Conservation (phyloP, 257 asterid genomes). For the Solanum pinnatisectum region DNA sequence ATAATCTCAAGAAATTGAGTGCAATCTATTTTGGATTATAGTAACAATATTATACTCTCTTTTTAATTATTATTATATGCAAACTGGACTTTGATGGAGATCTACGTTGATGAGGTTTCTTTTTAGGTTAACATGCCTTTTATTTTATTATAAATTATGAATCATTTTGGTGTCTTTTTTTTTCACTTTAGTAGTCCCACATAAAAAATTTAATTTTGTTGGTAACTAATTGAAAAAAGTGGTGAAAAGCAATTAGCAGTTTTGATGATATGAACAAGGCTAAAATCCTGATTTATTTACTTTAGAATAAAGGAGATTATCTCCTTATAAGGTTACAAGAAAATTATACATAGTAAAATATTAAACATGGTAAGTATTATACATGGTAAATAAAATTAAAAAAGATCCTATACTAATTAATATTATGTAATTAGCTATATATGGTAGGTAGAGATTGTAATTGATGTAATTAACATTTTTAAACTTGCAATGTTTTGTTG, state of each 20-base stretch:
- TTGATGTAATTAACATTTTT: not conserved
- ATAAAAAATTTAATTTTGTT: slow-evolving; percentile 12
- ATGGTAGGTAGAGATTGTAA: not conserved
- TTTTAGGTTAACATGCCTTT: slow-evolving; percentile 46
- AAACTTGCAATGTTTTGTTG: not conserved
- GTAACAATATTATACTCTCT: not conserved
- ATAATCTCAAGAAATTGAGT: slow-evolving; percentile 24
- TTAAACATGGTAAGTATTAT: too few relatives aligned
- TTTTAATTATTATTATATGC: not conserved
- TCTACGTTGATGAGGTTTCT: slow-evolving; percentile 24
- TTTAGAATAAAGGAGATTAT: too few relatives aligned
- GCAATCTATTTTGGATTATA: slow-evolving; percentile 24
- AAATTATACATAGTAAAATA: not conserved
- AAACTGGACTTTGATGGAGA: slow-evolving; percentile 38
- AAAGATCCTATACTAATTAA: not conserved
- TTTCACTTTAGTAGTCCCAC: slow-evolving; percentile 36
- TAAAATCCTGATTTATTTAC: not conserved
- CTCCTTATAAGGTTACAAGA: not conserved
- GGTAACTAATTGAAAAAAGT: not conserved
- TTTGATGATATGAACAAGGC: not conserved
- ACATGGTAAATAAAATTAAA: not conserved
- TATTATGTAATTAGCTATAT: not conserved
- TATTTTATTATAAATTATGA: slow-evolving; percentile 24
- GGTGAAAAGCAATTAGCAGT: not conserved
- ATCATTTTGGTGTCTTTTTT: slow-evolving; percentile 9